Conservation (phyloP, 345 rosid species). For the Nephelium lappaceum region DNA sequence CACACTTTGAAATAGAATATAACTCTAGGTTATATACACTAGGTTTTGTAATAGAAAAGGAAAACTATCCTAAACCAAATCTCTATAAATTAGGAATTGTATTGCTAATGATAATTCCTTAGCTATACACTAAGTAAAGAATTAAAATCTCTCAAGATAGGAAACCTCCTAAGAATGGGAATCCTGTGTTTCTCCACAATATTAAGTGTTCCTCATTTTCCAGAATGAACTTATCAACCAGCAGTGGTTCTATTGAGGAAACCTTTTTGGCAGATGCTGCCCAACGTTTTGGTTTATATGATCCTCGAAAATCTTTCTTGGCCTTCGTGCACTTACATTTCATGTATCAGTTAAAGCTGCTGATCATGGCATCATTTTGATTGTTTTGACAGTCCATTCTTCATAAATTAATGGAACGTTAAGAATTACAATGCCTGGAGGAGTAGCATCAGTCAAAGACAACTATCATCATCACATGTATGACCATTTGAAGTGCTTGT, state of each 20-base stretch:
- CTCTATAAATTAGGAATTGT: no score
- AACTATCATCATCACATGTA: not conserved
- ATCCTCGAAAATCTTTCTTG: not conserved
- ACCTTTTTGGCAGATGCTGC: not conserved
- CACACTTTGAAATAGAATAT: no score
- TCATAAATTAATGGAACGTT: slow-evolving; percentile 42
- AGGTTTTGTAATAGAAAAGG: no score
- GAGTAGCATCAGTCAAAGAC: slow-evolving; percentile 13
- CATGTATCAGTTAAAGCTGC: not conserved
- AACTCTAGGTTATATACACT: no score
- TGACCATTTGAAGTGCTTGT: not conserved
- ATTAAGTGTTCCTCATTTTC: no score
- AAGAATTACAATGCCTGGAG: slow-evolving; percentile 1
- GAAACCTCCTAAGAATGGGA: no score
- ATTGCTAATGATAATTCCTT: no score
- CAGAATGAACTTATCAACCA: no score
- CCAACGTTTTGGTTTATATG: not conserved
- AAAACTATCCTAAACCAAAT: no score
- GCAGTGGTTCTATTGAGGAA: not conserved
- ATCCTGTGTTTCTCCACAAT: no score
- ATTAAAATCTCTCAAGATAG: no score
- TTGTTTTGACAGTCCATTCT: slow-evolving; percentile 41
- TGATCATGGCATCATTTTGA: slow-evolving; percentile 1
- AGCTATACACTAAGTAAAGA: no score
- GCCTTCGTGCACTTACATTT: not conserved